Percentiles rank a stretch among this genome's conserved stretches.
phyloP scores from a whole-genome alignment of 2,329 filamentous ascomycete genomes.

The Apiospora arundinis region DNA sequence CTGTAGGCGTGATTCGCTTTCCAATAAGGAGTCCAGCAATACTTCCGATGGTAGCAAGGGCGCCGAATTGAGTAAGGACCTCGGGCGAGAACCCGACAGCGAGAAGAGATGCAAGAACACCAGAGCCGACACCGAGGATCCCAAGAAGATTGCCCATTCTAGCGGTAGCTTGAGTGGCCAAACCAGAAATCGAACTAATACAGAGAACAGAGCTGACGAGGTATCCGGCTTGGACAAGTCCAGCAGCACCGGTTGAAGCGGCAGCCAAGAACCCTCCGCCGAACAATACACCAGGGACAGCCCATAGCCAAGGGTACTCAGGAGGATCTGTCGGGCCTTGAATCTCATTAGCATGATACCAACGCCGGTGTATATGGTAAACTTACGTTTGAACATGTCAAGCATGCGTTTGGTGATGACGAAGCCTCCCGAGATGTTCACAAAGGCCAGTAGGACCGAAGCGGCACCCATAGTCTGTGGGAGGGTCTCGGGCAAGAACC shows the following conservation, averaged over 20 bases:
- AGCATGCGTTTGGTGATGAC: constrained; percentile 94
- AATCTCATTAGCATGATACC: neutral
- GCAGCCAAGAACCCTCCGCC: constrained; percentile 83
- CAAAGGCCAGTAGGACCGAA: constrained; percentile 84
- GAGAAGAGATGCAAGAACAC: constrained; percentile 81
- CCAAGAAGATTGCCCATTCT: constrained; percentile 86
- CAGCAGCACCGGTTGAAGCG: constrained; percentile 80
- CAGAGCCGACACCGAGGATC: constrained; percentile 82
- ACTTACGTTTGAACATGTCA: constrained; percentile 81
- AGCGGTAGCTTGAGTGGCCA: constrained; percentile 83
- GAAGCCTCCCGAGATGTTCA: constrained; percentile 88
- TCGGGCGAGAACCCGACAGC: constrained; percentile 83
- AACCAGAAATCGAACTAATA: constrained; percentile 81
- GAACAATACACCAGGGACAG: constrained; percentile 76
- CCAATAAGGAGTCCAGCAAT: constrained; percentile 76
- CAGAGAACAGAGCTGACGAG: constrained; percentile 84
- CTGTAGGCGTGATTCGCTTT: constrained; percentile 85
- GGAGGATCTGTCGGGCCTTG: constrained; percentile 79
- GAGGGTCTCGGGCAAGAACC: constrained; percentile 76
- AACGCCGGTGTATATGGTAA: neutral
- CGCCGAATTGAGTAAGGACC: constrained; percentile 80
- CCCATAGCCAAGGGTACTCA: constrained; percentile 89
- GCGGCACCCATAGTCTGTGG: constrained; percentile 79
- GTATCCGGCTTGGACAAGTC: constrained; percentile 86
- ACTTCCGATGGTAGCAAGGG: constrained; percentile 74